These are phyloP conservation scores for Yamadazyma paraphyllophila DNA, from an alignment of 805 yeast genomes.

Conservation along the genomic window DNA sequence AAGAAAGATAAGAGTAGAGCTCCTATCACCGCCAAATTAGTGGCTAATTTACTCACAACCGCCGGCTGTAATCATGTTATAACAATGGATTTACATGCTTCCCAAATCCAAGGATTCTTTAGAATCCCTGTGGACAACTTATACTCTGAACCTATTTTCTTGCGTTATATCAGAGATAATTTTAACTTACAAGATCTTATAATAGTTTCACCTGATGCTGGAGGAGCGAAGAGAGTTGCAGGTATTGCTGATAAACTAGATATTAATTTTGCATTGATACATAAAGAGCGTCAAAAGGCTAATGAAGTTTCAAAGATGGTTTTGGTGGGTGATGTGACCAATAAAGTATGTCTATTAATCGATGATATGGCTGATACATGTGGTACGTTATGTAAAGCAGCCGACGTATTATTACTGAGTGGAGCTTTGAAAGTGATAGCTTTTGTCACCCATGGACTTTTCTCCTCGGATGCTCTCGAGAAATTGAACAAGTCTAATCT, in stretches of 20 bases:
- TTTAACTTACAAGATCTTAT: conserved; percentile 61
- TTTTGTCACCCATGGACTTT: conserved; percentile 78
- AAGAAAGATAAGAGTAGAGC: conserved; percentile 83
- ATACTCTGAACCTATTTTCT: conserved; percentile 81
- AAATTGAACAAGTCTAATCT: conserved; percentile 68
- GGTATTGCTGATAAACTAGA: conserved; percentile 77
- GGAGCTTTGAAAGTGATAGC: conserved; percentile 74
- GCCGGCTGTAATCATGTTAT: conserved; percentile 87
- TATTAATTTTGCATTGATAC: conserved; percentile 78
- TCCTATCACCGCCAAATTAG: conserved; percentile 79
- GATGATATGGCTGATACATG: conserved; percentile 93
- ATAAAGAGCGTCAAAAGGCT: conserved; percentile 80
- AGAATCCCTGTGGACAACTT: conserved; percentile 80
- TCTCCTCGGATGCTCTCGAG: conserved; percentile 70
- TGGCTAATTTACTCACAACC: conserved; percentile 78
- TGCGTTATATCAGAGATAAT: conserved; percentile 67
- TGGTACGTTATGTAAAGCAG: conserved; percentile 82
- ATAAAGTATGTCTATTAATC: conserved; percentile 71
- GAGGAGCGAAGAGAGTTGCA: conserved; percentile 90
- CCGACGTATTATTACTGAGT: conserved; percentile 67
- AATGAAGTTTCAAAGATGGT: conserved; percentile 85
- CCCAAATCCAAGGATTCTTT: conserved; percentile 85
- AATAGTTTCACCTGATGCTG: conserved; percentile 84
- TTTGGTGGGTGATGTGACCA: conserved; percentile 78
- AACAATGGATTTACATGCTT: conserved; percentile 87